Evolutionary conservation across 805 yeast genomes (phyloP).

Genomic region (Ogataea ganodermae): DNA sequence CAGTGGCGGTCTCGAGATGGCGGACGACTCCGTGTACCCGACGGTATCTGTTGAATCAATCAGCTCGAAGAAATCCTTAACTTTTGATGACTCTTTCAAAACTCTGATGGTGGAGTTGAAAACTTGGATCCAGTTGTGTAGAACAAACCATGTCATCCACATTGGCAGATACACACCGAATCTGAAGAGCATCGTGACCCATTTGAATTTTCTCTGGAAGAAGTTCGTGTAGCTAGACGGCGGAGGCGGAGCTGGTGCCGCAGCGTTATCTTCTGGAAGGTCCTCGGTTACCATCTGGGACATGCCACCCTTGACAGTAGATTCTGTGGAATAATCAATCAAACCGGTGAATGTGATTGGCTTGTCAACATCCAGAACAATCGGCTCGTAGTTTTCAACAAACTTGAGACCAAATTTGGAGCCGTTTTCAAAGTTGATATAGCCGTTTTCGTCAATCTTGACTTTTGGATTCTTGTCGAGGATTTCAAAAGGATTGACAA

Average conservation of each 20-base stretch:
- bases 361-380: conserved; percentile 52
- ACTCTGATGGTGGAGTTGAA: conserved; percentile 34
- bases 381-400: conserved; percentile 55
- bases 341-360: conserved; percentile 39
- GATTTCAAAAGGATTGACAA: conserved; percentile 57
- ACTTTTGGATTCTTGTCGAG: conserved; percentile 36
- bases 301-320: conserved; percentile 10
- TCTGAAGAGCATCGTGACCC: conserved; percentile 49
- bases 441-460: conserved; percentile 44
- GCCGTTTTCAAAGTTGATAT: conserved; percentile 41
- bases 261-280: conserved; percentile 20
- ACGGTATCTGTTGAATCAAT: conserved; percentile 7
- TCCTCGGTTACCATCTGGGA: conserved; percentile 25
- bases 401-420: conserved; percentile 43
- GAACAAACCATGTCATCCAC: conserved; percentile 60
- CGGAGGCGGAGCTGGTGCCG: not conserved
- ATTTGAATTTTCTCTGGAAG: conserved; percentile 40
- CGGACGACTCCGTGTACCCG: not conserved
- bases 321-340: conserved; percentile 15
- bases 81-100: conserved; percentile 31
- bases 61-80: conserved; percentile 26
- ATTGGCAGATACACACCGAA: conserved; percentile 59
- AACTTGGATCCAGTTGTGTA: conserved; percentile 42
- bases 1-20: conserved; percentile 24
- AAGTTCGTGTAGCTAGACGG: conserved; percentile 12